Conservation (phyloP, 352 stramenopile genomes). For the Phytophthora colocasiae region DNA sequence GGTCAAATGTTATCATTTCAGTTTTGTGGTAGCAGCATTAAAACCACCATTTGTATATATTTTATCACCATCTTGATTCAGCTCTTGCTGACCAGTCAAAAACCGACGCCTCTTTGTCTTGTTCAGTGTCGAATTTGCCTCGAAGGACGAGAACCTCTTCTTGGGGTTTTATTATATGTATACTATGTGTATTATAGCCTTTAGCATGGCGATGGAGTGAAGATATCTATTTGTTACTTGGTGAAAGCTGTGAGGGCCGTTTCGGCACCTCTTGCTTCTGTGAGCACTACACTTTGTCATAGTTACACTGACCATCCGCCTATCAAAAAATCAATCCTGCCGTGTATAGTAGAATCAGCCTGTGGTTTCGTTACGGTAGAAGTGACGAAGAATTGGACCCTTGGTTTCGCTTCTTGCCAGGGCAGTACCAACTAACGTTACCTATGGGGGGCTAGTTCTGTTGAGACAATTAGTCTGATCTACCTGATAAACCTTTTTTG, state of each 20-base stretch:
- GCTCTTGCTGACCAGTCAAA: conserved; percentile 17
- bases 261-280: conserved; percentile 57
- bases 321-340: conserved; percentile 6
- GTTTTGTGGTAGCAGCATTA: no score
- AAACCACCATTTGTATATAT: no score
- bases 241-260: conserved; percentile 59
- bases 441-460: conserved; percentile 28
- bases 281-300: conserved; percentile 74
- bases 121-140: conserved; percentile 26
- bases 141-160: background rate
- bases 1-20: background rate
- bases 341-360: background rate
- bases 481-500: background rate
- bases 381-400: conserved; percentile 11
- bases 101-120: background rate
- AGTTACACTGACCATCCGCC: conserved; percentile 77
- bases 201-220: conserved; percentile 53
- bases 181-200: background rate
- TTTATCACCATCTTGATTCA: background rate
- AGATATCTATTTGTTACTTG: conserved; percentile 49
- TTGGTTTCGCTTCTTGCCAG: background rate
- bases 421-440: conserved; percentile 45
- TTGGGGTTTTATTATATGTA: background rate
- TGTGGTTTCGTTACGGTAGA: conserved; percentile 2
- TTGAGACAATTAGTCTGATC: conserved; percentile 16